Evolutionary conservation across 495 filamentous ascomycete genomes (phyloP), one percentile per base, ranked within the genome.

Genomic region (Aspergillus wentii): DNA sequence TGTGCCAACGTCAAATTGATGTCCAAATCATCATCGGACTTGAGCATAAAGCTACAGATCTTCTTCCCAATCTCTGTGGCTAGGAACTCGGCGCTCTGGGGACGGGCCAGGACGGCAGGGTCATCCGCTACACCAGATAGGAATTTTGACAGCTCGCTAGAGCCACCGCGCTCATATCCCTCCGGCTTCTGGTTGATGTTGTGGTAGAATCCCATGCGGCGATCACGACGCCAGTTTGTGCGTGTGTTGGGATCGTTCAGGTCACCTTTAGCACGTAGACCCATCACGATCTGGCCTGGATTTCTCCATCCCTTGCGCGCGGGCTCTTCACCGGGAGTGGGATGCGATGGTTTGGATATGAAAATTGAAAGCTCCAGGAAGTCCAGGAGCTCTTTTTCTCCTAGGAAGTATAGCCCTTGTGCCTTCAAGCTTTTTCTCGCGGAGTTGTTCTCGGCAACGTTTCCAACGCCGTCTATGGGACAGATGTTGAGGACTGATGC

Each of bases 31-130:
- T 62, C 51, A 10, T 43, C 43, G 0, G 45, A 33, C 27, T 51
- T 46, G 17, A 59, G 15, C 16, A 56, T 48, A 8, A 49, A 52
- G 30, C 43, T 59, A 1, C 71, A 38, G 8, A 59, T 35, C n/a
- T 51, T 57, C 13, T 57, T 53, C 1, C 80, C 79, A 3, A 74
- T 50, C 3, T 68, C 71, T 0, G 58, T 51, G 1, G 64, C 55
- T 13, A 75, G 57, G 0, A 76, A 42, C 19, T 70, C 61, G 1
- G 44, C 25, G 2, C 40, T 41, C 0, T 38, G 38, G 5, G 31
- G n/a, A 4, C 39, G 11, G 3, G 13, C 13, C 5, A 56, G 35
- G 4, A 49, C 7, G 2, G 23, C 8, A 0, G 36, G n/a, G 23
- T 51, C 41, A 1, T 7, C 10, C 19, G 34, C 54, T 1, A 42